Evolutionary conservation across 2,329 filamentous ascomycete genomes (phyloP).

Genomic region (Fusarium anthophilum): DNA sequence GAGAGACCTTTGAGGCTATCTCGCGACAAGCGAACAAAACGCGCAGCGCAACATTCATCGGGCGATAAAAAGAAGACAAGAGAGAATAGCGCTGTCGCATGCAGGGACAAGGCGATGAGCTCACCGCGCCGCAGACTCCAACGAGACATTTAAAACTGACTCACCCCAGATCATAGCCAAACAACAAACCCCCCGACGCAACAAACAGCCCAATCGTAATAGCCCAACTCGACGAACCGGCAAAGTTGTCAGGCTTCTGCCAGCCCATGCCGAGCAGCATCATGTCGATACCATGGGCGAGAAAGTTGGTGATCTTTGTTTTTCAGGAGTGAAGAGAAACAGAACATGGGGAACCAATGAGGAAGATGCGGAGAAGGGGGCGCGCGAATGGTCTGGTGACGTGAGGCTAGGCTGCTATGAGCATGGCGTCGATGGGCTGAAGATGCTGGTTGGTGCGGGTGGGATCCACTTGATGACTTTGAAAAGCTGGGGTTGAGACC

Average conservation of each 20-base stretch:
- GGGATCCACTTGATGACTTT: not conserved
- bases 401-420: not conserved
- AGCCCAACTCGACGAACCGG: conserved; percentile 75
- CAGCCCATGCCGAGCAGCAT: conserved; percentile 74
- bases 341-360: not conserved
- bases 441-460: too few species aligned
- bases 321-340: not conserved
- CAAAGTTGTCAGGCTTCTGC: conserved; percentile 79
- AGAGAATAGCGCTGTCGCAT: not conserved
- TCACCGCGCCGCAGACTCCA: not conserved
- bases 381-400: not conserved
- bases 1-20: not conserved
- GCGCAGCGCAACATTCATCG: not conserved
- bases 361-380: not conserved
- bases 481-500: conserved; percentile 3
- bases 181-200: conserved; percentile 73
- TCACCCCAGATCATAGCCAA: conserved; percentile 77
- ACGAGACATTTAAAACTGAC: conserved; percentile 38
- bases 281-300: conserved; percentile 46
- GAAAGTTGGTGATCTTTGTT: not conserved
- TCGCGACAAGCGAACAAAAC: not conserved
- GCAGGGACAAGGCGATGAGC: not conserved
- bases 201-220: conserved; percentile 78
- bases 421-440: not conserved
- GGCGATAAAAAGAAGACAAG: too few species aligned